Evolutionary conservation across 2,329 filamentous ascomycete species (phyloP), one percentile per base, ranked within the genome.

Genomic region (Domatiomyces catenatus): DNA sequence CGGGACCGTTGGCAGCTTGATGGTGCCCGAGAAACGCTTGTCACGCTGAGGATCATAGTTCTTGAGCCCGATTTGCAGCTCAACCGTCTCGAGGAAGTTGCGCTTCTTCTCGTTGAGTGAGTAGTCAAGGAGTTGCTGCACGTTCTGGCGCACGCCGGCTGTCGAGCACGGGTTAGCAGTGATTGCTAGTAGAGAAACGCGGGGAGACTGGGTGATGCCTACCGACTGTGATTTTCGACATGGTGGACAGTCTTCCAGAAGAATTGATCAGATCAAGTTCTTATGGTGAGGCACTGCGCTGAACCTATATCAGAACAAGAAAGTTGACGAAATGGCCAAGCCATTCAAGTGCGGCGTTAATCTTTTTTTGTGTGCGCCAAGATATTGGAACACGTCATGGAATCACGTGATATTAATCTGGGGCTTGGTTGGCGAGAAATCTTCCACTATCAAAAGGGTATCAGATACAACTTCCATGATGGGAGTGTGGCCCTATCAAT

Each of bases 11-110:
- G 59, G 59, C 47, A 61, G 49, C 53, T 84, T 88, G 79, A 98
- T 86, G 73, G 92, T 96, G 74, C 92, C 92, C 53, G 86, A 94
- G 90, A 98, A 98, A 94, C 90, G 90, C 90, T 98, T 98, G 79
- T 98, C 92, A 87, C 92, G 90, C 84, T 96, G 80, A 69, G 92
- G 90, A 72, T 98, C 86, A 78, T 94, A 94, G 84, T 94, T 94
- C 85, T 94, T 93, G 71, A 94, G 82, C 72, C 86, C 86, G 78
- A 93, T 92, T 73, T 87, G 80, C 63, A 85, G 68, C 64, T 73
- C 71, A 61, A 94, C 86, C 69, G 86, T 90, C 79, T 92, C 87
- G 71, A 93, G 79, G 78, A 94, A 95, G 81, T 94, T 94, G 66
- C 88, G 79, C 85, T 94, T 94, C 84, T 94, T 94, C 73, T 85